Conservation (phyloP, 306 rosid species). For the Malus domestica region ASM211411v1 NC_041805.1:16195501-16196000, state of each 20-base stretch:
- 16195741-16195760: not conserved
- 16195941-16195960: not conserved
- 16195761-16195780: not conserved
- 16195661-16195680: not conserved
- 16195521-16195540: conserved; percentile 89
- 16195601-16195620: conserved; percentile 36
- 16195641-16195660: not conserved
- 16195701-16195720: not conserved
- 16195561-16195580: conserved; percentile 78
- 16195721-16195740: not conserved
- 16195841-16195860: conserved; percentile 99
- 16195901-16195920: conserved; percentile 16
- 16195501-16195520: conserved; percentile 83
- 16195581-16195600: conserved; percentile 90
- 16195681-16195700: not conserved
- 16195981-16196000: conserved; percentile 89
- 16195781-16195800: not conserved
- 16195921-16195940: conserved; percentile 6
- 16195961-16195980: conserved; percentile 2
- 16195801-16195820: conserved; percentile 8
- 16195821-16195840: conserved; percentile 70
- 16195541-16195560: conserved; percentile 98
- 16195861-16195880: conserved; percentile 76
- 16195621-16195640: not conserved
- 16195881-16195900: conserved; percentile 78